Evolutionary conservation across 2,329 filamentous ascomycete genomes (phyloP).

Genomic region (Fusarium sp.): DNA sequence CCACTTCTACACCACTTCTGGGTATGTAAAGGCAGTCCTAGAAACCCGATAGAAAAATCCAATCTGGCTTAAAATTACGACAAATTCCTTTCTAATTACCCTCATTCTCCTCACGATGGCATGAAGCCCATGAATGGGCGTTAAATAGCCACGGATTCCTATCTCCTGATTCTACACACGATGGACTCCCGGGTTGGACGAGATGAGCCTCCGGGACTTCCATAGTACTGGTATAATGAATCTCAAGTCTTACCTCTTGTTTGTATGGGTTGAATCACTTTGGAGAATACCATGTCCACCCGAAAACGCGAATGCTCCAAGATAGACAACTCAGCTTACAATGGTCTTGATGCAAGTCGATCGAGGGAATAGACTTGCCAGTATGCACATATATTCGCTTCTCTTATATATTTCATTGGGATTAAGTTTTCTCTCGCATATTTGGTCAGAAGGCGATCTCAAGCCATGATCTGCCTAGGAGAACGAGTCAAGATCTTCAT

Average conservation of each 20-base stretch:
- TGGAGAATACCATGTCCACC: background rate
- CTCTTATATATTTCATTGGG: background rate
- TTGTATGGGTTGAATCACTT: background rate
- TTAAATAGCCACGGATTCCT: background rate
- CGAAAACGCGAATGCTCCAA: background rate
- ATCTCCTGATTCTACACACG: background rate
- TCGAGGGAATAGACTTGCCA: background rate
- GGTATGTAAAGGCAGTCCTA: background rate
- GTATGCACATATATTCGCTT: background rate
- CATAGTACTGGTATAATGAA: background rate
- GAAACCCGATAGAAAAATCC: background rate
- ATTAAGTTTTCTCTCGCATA: background rate
- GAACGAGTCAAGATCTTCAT: background rate
- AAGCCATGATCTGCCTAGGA: background rate
- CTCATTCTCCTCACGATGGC: background rate
- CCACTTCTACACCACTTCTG: background rate
- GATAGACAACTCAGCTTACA: background rate
- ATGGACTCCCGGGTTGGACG: background rate
- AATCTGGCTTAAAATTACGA: background rate
- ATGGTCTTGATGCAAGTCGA: background rate
- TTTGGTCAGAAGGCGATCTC: background rate
- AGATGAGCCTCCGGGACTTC: background rate
- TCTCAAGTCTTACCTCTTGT: background rate
- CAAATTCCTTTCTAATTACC: background rate
- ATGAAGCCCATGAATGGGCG: background rate